Base-by-base conservation (phyloP, 257 asterid genomes). In the Rubia yunnanensis region DNA sequence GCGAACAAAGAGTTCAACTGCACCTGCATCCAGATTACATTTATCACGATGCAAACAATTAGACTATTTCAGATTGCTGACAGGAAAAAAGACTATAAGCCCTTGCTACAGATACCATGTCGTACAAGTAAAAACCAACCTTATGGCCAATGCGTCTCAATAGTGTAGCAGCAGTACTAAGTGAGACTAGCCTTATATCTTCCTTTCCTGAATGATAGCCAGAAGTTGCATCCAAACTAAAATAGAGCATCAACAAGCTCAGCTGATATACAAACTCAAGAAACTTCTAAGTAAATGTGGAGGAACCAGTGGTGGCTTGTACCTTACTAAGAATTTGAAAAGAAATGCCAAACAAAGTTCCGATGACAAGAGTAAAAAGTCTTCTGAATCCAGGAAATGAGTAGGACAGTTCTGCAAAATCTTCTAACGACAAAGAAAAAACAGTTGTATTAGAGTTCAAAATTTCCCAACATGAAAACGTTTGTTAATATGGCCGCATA, bases 321-420 rank as follows among this genome's bases (percentile, higher is more conserved):
- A 94, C 97, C 97, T 86, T 36, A 60, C 64, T 57, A 82, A 75
- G 71, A 70, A 72, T 73, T 90, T 94, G 82, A 80, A 85, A 49
- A 85, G 86, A 72, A 79, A 85, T 32, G 88, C 71, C 81, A 75
- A 73, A 77, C 96, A 94, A 62, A 94, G 84, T 83, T 94, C 99
- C 56, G 86, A 69, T 58, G 87, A 86, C 83, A 88, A 74, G 70
- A 70, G 84, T 54, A 87, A 71, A 64, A 85, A 85, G 48, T 63
- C 75, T 74, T 86, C 97, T 26, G 71, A 73, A 64, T 75, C 84
- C 48, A 94, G 81, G 80, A 88, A 88, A 69, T 88, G 89, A 60
- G 74, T 70, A 54, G 99, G 96, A 76, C 99, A 90, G 61, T 82
- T 83, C 78, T 81, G 88, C 82, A 85, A 76, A 75, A 94, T 88